These are phyloP conservation scores for Coemansia guatemalensis DNA, from an alignment of 192 early-diverging fungal species.

Conservation along the genomic window DNA sequence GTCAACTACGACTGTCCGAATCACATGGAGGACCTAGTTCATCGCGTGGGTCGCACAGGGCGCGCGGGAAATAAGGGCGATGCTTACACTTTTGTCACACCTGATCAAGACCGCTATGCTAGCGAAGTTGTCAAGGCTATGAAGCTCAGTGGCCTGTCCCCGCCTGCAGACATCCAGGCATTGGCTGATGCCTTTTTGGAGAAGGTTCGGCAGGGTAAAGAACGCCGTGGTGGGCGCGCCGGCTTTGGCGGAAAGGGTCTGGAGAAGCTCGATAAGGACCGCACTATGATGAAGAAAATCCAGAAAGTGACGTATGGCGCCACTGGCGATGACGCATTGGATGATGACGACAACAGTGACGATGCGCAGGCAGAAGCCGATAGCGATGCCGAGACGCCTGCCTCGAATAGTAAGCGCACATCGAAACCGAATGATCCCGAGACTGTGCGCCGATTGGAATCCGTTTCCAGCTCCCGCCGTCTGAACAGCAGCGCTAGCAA, in stretches of 20 bases:
- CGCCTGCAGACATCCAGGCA: constrained; percentile 75
- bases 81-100: constrained; percentile 94
- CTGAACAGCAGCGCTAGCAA: constrained; percentile 35
- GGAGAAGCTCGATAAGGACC: constrained; percentile 89
- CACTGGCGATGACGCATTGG: constrained; percentile 59
- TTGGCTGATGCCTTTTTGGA: constrained; percentile 66
- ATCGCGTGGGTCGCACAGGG: constrained; percentile 96
- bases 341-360: constrained; percentile 65
- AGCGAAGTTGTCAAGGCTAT: constrained; percentile 89
- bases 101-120: constrained; percentile 92
- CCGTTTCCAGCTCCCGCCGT: constrained; percentile 53
- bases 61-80: constrained; percentile 97
- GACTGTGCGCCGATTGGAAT: constrained; percentile 59
- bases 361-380: constrained; percentile 47
- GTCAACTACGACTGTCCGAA: constrained; percentile 97
- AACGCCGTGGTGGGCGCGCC: constrained; percentile 18
- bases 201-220: constrained; percentile 35
- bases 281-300: constrained; percentile 84
- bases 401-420: constrained; percentile 48
- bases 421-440: constrained; percentile 54
- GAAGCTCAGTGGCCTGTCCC: constrained; percentile 68
- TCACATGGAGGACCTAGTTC: constrained; percentile 98
- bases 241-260: constrained; percentile 98
- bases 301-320: constrained; percentile 86
- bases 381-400: constrained; percentile 26